Conservation (phyloP, 805 yeast genomes). For the Candida golubevii region DNA sequence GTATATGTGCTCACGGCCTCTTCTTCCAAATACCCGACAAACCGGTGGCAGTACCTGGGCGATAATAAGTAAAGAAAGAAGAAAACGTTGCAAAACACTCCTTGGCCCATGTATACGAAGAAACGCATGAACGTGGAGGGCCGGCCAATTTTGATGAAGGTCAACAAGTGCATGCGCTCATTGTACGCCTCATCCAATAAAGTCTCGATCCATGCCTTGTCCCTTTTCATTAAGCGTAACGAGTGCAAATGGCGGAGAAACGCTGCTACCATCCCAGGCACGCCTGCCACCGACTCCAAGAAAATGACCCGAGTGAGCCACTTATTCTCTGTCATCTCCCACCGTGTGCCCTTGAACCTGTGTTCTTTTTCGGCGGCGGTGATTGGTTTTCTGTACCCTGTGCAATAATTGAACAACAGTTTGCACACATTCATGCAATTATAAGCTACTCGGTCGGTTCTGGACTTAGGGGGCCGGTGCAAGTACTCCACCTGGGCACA, state of each 20-base stretch:
- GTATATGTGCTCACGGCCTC: conserved; percentile 71
- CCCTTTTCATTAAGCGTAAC: conserved; percentile 56
- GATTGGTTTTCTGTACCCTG: conserved; percentile 61
- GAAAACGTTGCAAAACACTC: conserved; percentile 64
- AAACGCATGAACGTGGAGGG: conserved; percentile 56
- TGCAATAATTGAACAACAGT: conserved; percentile 51
- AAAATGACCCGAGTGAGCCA: conserved; percentile 64
- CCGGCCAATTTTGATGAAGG: conserved; percentile 59
- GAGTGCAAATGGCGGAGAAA: conserved; percentile 67
- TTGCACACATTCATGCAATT: conserved; percentile 43
- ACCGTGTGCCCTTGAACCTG: conserved; percentile 36
- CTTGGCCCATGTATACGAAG: conserved; percentile 61
- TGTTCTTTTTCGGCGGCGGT: conserved; percentile 24
- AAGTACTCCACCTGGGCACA: conserved; percentile 40
- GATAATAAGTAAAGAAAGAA: conserved; percentile 53
- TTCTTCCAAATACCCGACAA: conserved; percentile 75
- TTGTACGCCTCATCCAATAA: conserved; percentile 72
- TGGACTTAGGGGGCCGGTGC: conserved; percentile 47
- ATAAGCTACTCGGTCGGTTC: conserved; percentile 52
- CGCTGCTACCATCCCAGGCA: conserved; percentile 77
- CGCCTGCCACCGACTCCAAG: conserved; percentile 70
- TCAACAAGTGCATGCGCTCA: conserved; percentile 71
- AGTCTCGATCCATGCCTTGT: conserved; percentile 73
- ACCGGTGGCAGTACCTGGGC: conserved; percentile 67
- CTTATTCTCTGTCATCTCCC: conserved; percentile 54